Base-by-base conservation (phyloP, 2,329 filamentous ascomycete genomes). In the Escovopsis weberi region DNA sequence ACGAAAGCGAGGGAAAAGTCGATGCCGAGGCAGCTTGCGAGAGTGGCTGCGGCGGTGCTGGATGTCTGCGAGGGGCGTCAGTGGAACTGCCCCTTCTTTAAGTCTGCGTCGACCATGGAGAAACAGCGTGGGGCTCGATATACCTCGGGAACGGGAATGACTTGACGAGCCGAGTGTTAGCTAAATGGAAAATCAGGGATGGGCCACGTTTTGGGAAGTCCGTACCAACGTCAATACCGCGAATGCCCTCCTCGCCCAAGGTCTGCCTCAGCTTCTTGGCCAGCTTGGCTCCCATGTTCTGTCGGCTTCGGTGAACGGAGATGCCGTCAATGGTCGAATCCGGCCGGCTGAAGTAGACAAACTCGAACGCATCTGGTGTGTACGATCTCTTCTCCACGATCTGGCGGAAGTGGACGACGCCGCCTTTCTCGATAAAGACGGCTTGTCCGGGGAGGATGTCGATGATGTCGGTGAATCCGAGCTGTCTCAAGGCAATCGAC, bases 251-350 rank as follows among this genome's bases (percentile, higher is more conserved):
- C 3, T 79, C 70, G 4, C 82, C 80, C 2, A 94, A 69, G 26
- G 77, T 72, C 37, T 72, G 63, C 49, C 72, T 70, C 51, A 94
- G 77, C 39, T 75, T 82, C 48, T 83, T 72, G 12, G 85, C 88
- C 36, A 95, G 71, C 56, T 82, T 82, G 55, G 75, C 70, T 38
- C 87, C 87, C 88, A 94, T 94, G 52, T 85, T 82, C 56, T 89
- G 80, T 41, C 88, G 77, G 51, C 82, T 86, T 50, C 79, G 76
- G 56, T 94, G 79, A 26, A 95, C 83, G 43, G 83, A 86, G 50
- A 94, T 93, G 15, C 85, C 86, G 55, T 94, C 87, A 44, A 94
- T 89, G 51, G 80, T 70, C 1, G 77, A 80, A 59, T 94, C 87
- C 1, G 85, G 85, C 2, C 87, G 72, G 12, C 85, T 81, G 53